phyloP scores from a whole-genome alignment of 2,329 filamentous ascomycete species.

The Myrmaecium sp. region DNA sequence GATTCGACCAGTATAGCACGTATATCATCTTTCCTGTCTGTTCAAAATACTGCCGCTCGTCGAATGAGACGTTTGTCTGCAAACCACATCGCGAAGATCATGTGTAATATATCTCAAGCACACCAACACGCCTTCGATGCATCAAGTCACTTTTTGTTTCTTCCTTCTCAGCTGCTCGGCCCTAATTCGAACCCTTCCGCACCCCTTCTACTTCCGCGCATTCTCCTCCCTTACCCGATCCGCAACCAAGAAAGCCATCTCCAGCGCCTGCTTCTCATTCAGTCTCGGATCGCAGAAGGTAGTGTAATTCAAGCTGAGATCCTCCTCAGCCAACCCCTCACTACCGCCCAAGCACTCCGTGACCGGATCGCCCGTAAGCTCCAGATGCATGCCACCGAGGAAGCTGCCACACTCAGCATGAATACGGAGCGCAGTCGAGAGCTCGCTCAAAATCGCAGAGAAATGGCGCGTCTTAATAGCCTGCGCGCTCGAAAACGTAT shows the following conservation, averaged over 20 bases:
- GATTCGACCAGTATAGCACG: too few relatives aligned
- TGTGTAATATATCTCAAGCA: too few relatives aligned
- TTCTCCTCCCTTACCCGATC: constrained; percentile 14
- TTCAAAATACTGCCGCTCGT: too few relatives aligned
- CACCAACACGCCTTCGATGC: too few relatives aligned
- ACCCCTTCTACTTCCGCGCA: not conserved
- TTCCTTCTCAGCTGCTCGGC: too few relatives aligned
- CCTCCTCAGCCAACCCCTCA: constrained; percentile 71
- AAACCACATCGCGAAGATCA: too few relatives aligned
- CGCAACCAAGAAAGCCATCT: constrained; percentile 84
- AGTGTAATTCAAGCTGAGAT: constrained; percentile 79
- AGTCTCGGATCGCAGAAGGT: constrained; percentile 89
- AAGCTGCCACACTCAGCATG: constrained; percentile 73
- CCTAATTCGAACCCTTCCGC: not conserved
- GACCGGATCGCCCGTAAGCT: constrained; percentile 88
- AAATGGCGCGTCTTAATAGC: constrained; percentile 91
- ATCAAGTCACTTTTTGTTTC: too few relatives aligned
- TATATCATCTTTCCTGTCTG: too few relatives aligned
- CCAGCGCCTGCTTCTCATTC: constrained; percentile 95
- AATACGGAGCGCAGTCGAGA: constrained; percentile 66
- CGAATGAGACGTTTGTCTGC: too few relatives aligned
- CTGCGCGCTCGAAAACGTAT: constrained; percentile 46
- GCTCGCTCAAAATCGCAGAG: constrained; percentile 73
- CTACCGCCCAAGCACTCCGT: constrained; percentile 92
- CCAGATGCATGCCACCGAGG: constrained; percentile 84